phyloP scores from a whole-genome alignment of 2,329 filamentous ascomycete species.

The Fusarium mexicanum region DNA sequence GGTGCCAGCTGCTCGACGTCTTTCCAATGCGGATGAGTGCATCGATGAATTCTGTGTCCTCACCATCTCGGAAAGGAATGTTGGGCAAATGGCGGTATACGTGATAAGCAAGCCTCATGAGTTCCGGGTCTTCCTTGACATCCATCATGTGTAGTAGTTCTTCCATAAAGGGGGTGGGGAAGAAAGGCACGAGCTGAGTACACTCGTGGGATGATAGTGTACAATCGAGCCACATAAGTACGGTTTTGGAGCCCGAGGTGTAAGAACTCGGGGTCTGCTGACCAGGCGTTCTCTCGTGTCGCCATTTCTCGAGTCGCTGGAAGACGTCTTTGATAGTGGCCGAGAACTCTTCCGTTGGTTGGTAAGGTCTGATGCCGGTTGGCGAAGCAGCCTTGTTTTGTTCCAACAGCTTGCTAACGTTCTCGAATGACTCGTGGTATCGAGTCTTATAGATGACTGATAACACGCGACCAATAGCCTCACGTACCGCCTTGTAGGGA shows the following conservation, averaged over 20 bases:
- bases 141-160: slow-evolving; percentile 99
- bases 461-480: slow-evolving; percentile 91
- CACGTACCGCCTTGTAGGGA: slow-evolving; percentile 96
- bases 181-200: slow-evolving; percentile 89
- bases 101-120: slow-evolving; percentile 93
- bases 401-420: slow-evolving; percentile 78
- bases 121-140: slow-evolving; percentile 96
- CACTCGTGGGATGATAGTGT: slow-evolving; percentile 93
- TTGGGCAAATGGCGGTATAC: slow-evolving; percentile 97
- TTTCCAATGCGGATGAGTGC: slow-evolving; percentile 89
- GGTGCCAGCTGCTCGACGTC: slow-evolving; percentile 89
- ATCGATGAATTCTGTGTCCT: slow-evolving; percentile 85
- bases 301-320: slow-evolving; percentile 83
- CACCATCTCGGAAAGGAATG: slow-evolving; percentile 87
- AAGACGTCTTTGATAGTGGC: slow-evolving; percentile 80
- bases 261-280: slow-evolving; percentile 95
- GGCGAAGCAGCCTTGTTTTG: slow-evolving; percentile 83
- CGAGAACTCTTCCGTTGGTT: slow-evolving; percentile 78
- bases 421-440: slow-evolving; percentile 92
- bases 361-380: slow-evolving; percentile 85
- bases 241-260: slow-evolving; percentile 95
- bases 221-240: slow-evolving; percentile 92
- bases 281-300: slow-evolving; percentile 81
- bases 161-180: slow-evolving; percentile 87
- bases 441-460: slow-evolving; percentile 88